Evolutionary conservation across 2,329 filamentous ascomycete genomes (phyloP).

Genomic region (Aureobasidium melanogenum): DNA sequence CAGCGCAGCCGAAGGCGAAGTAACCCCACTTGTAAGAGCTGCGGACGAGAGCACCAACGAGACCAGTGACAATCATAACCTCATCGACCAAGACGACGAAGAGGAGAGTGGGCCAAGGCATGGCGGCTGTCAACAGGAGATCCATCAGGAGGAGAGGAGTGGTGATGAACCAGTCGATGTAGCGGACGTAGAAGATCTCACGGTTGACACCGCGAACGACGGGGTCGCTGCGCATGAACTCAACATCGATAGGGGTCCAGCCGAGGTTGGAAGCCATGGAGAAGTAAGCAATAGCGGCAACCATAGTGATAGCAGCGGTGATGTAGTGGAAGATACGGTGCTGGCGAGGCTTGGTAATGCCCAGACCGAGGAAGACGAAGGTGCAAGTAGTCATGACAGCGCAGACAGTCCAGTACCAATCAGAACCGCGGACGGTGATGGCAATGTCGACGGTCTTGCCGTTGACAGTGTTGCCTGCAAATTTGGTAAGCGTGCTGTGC

Average conservation of each 20-base stretch:
- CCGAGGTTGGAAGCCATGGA: conserved; percentile 59
- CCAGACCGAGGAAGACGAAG: conserved; percentile 44
- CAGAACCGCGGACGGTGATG: conserved; percentile 51
- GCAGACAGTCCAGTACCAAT: conserved; percentile 56
- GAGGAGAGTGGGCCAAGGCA: conserved; percentile 56
- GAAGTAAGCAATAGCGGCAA: conserved; percentile 56
- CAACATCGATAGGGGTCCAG: conserved; percentile 53
- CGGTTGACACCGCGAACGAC: conserved; percentile 45
- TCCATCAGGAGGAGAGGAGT: conserved; percentile 56
- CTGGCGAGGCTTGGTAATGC: conserved; percentile 44
- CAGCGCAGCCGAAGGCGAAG: conserved; percentile 45
- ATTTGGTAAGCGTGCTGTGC: conserved; percentile 1
- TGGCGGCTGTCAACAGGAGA: conserved; percentile 53
- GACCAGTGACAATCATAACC: conserved; percentile 59
- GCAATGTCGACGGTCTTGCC: conserved; percentile 43
- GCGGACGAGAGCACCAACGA: conserved; percentile 55
- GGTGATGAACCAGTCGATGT: conserved; percentile 57
- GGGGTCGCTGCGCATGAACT: conserved; percentile 42
- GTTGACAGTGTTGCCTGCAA: conserved; percentile 35
- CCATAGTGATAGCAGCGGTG: conserved; percentile 48
- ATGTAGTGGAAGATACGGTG: conserved; percentile 58
- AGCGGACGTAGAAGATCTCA: conserved; percentile 58
- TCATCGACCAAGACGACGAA: conserved; percentile 54
- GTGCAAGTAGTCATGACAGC: conserved; percentile 50
- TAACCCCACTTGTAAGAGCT: conserved; percentile 62